phyloP scores from a whole-genome alignment of 2,329 filamentous ascomycete species.

The Colletotrichum viniferum region DNA sequence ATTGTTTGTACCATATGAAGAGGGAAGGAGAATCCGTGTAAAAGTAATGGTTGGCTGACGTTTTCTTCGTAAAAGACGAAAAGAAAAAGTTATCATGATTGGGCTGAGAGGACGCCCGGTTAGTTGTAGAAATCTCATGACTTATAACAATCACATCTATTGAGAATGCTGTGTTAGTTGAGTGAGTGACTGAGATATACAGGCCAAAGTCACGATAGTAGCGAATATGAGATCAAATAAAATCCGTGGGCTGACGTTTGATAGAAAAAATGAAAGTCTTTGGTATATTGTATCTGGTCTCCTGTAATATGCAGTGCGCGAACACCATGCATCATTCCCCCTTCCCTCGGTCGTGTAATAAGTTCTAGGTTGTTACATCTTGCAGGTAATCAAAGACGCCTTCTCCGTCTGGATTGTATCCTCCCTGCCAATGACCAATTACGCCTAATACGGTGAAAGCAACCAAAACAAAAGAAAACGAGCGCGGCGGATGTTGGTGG shows the following conservation, averaged over 20 bases:
- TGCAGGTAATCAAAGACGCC: neutral
- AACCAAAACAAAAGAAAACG: neutral
- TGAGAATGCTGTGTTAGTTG: neutral
- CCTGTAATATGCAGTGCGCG: neutral
- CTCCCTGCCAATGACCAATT: neutral
- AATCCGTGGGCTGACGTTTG: no score
- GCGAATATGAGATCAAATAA: neutral
- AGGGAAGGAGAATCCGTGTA: neutral
- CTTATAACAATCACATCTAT: neutral
- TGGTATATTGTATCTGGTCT: conserved; percentile 1
- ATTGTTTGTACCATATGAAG: conserved; percentile 1
- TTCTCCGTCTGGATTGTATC: neutral
- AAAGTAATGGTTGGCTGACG: neutral
- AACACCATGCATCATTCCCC: conserved; percentile 9
- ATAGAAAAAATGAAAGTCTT: neutral
- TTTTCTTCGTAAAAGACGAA: neutral
- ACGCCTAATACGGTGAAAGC: neutral
- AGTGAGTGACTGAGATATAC: neutral
- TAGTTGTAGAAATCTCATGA: neutral
- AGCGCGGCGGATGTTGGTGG: no score
- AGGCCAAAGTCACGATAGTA: neutral
- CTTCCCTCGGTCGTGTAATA: neutral
- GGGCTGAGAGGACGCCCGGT: neutral
- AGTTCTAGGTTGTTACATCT: neutral
- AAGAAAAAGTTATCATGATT: neutral